A percentile compares a stretch with the other conserved stretches of the same genome.
Evolutionary conservation across 345 rosid genomes (phyloP).

Genomic region (Linum trigynum): DNA sequence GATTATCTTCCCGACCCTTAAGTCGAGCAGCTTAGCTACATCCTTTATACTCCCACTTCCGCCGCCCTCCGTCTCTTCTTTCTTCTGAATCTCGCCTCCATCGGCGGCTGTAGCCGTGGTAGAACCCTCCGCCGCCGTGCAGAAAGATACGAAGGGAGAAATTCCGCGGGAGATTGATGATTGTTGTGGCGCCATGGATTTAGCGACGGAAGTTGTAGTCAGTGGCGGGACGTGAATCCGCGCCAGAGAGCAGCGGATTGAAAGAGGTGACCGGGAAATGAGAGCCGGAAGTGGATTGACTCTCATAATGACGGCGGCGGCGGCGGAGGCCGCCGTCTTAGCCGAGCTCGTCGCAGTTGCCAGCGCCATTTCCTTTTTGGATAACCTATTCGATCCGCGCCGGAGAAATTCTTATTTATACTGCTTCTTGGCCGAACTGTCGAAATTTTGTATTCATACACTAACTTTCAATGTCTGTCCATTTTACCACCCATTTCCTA

Average conservation of each 20-base stretch:
- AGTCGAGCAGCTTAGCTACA: slow-evolving; percentile 61
- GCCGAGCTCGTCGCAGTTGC: background rate
- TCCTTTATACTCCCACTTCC: slow-evolving; percentile 27
- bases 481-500: no score
- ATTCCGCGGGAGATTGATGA: background rate
- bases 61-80: background rate
- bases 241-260: background rate
- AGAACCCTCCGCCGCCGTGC: background rate
- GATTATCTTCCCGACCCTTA: slow-evolving; percentile 67
- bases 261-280: background rate
- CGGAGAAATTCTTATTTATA: no score
- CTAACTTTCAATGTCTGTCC: no score
- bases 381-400: background rate
- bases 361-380: background rate
- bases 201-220: background rate
- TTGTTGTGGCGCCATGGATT: background rate
- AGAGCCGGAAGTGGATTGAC: background rate
- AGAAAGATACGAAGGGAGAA: background rate
- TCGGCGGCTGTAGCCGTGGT: background rate
- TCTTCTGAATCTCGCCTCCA: slow-evolving; percentile 3
- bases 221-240: background rate
- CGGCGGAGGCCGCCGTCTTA: background rate
- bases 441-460: no score
- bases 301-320: background rate
- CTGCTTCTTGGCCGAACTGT: no score